Evolutionary conservation across 805 yeast genomes (phyloP).

Genomic region (Yarrowia bubula): DNA sequence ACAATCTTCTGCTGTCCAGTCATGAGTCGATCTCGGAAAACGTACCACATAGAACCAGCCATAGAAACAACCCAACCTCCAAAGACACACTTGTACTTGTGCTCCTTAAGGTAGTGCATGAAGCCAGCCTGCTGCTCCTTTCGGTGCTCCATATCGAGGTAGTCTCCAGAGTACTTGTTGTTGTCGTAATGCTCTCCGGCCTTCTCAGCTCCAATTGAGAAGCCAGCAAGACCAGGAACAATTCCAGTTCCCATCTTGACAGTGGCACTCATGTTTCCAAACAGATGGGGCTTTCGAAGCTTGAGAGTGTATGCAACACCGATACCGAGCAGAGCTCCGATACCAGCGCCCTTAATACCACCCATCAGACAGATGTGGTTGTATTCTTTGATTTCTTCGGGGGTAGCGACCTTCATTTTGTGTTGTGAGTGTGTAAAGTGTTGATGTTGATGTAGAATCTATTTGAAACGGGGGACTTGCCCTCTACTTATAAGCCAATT

Average conservation of each 20-base stretch:
- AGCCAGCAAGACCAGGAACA: constrained; percentile 62
- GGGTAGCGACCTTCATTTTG: constrained; percentile 63
- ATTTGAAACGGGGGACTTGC: background rate
- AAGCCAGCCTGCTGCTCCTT: constrained; percentile 12
- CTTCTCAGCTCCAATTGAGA: constrained; percentile 67
- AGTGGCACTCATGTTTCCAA: constrained; percentile 35
- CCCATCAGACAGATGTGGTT: constrained; percentile 56
- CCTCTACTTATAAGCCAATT: background rate
- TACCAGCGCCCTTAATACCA: constrained; percentile 56
- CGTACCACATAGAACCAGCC: constrained; percentile 74
- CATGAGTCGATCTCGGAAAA: constrained; percentile 72
- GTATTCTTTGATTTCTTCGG: constrained; percentile 68
- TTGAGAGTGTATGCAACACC: constrained; percentile 55
- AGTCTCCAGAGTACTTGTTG: constrained; percentile 53
- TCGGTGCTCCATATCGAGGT: constrained; percentile 45
- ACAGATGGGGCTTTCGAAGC: constrained; percentile 37
- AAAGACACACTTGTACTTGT: constrained; percentile 50
- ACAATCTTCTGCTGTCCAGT: constrained; percentile 77
- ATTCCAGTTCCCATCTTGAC: constrained; percentile 60
- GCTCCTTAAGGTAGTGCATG: constrained; percentile 9
- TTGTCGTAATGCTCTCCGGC: constrained; percentile 68
- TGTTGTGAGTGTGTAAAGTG: background rate
- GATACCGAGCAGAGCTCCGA: constrained; percentile 58
- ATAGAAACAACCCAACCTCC: constrained; percentile 79
- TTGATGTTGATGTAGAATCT: background rate